Evolutionary conservation across 225 moss, liverwort and hornwort genomes (phyloP).

Genomic region (Straminergon stramineum): DNA sequence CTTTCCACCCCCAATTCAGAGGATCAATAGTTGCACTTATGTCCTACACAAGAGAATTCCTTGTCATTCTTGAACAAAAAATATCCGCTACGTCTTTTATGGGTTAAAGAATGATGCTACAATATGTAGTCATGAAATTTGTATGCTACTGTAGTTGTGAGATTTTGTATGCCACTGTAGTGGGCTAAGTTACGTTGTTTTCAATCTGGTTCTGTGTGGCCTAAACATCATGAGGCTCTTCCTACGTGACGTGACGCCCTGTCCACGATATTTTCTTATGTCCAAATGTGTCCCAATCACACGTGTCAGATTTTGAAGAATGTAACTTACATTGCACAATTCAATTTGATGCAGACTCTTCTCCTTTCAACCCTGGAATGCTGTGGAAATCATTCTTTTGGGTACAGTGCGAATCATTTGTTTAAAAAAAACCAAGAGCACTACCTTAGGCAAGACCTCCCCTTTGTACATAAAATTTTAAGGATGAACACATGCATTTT

Average conservation of each 20-base stretch:
- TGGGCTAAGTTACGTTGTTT: neutral
- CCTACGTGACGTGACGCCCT: neutral
- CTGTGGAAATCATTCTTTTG: neutral
- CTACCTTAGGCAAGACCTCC: too few species aligned
- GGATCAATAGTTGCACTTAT: too few species aligned
- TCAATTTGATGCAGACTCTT: neutral
- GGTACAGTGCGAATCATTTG: fast-evolving
- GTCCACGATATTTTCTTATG: neutral
- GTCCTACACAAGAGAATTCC: too few species aligned
- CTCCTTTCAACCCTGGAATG: neutral
- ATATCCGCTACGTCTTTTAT: too few species aligned
- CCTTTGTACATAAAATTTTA: neutral
- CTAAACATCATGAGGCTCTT: neutral
- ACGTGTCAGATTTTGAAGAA: neutral
- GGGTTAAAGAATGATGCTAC: neutral
- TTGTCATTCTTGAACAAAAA: too few species aligned
- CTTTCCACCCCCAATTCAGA: too few species aligned
- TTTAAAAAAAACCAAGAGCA: neutral
- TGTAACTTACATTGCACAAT: neutral
- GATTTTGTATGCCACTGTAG: neutral
- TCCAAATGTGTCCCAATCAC: neutral
- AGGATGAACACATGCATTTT: neutral
- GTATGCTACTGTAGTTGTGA: neutral
- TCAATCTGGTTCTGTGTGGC: neutral
- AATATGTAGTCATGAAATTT: neutral